Evolutionary conservation across 2,329 filamentous ascomycete genomes (phyloP).

Genomic region (Colletotrichum theobromicola): DNA sequence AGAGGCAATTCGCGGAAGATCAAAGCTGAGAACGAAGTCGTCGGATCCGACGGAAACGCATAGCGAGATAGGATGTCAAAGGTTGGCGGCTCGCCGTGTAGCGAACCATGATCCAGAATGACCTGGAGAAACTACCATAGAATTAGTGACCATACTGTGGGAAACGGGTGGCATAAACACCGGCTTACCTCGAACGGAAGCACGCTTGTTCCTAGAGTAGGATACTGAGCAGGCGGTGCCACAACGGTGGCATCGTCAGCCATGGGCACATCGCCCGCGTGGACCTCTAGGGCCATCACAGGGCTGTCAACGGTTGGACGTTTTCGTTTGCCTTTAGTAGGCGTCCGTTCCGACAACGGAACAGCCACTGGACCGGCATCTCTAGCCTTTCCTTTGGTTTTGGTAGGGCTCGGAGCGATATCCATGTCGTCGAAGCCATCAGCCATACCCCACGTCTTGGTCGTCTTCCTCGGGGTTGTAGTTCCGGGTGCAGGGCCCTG

Average conservation of each 20-base stretch:
- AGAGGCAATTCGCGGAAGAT: slow-evolving; percentile 71
- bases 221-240: not conserved
- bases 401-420: slow-evolving; percentile 58
- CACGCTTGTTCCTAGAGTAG: slow-evolving; percentile 5
- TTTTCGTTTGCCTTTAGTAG: slow-evolving; percentile 75
- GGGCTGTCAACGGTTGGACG: slow-evolving; percentile 70
- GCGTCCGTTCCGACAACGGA: slow-evolving; percentile 59
- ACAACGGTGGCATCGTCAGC: slow-evolving; percentile 28
- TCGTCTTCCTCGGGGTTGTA: slow-evolving; percentile 64
- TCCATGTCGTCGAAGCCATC: slow-evolving; percentile 81
- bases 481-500: slow-evolving; percentile 27
- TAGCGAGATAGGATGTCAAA: slow-evolving; percentile 72
- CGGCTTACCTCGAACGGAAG: slow-evolving; percentile 51
- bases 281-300: slow-evolving; percentile 62
- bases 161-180: not conserved
- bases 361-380: slow-evolving; percentile 48
- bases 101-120: slow-evolving; percentile 66
- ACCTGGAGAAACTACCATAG: slow-evolving; percentile 60
- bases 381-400: slow-evolving; percentile 47
- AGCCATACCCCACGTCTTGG: slow-evolving; percentile 62
- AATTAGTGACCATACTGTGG: slow-evolving; percentile 24
- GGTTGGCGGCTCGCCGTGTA: slow-evolving; percentile 61
- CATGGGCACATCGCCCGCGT: slow-evolving; percentile 46
- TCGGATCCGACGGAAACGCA: slow-evolving; percentile 67
- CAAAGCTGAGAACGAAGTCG: slow-evolving; percentile 67